Base-by-base conservation (phyloP, 163 green algal species). In the Botryococcus braunii region DNA sequence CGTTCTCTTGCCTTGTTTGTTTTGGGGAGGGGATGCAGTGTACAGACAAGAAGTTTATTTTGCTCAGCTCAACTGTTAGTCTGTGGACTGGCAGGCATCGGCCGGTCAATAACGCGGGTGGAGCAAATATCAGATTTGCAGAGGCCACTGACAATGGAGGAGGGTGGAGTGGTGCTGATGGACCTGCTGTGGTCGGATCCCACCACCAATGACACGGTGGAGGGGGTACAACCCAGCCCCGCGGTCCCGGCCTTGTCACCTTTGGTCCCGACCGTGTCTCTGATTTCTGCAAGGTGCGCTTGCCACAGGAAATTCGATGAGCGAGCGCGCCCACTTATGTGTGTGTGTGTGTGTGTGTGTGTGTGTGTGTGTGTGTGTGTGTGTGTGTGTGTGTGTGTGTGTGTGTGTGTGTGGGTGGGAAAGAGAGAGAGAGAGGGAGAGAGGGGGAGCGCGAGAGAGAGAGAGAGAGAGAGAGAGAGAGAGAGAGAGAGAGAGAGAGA, bases 201-300 rank as follows among this genome's bases (percentile, higher is more conserved):
- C 66, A 99, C 94, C 70, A 95, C 90, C 68, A 97, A 97, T 75
- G 94, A 99, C 72, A 82, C 78, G 8, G 89, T 99, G 62, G 85
- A 97, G 75, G 94, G 94, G 21, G 86, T 98, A 77, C 94, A 96
- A 82, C 92, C 94, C 47, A 92, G 80, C 58, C 94, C 9, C 75
- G 94, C 2, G 90, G 91, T 7, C 89, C 91, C 9, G 94, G 94
- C 2, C 86, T 99, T 25, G 94, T 99, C 56, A 97, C 92, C 0
- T 99, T 98, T 78, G 94, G 94, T 0, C 94, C 94, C 13, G 94
- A 99, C 82, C 74, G 94, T 11, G 94, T 99, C 41, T 93, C 91
- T 72, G 87, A 97, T 49, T 99, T 99, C 74, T 99, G 94, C 87
- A 90, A 91, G 85, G 87, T 90, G 52, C 31, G 75, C 3, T 32